Percentiles rank a stretch among this genome's conserved stretches.
Evolutionary conservation across 2,329 filamentous ascomycete species (phyloP).

Genomic region (Calonectria pteridis): DNA sequence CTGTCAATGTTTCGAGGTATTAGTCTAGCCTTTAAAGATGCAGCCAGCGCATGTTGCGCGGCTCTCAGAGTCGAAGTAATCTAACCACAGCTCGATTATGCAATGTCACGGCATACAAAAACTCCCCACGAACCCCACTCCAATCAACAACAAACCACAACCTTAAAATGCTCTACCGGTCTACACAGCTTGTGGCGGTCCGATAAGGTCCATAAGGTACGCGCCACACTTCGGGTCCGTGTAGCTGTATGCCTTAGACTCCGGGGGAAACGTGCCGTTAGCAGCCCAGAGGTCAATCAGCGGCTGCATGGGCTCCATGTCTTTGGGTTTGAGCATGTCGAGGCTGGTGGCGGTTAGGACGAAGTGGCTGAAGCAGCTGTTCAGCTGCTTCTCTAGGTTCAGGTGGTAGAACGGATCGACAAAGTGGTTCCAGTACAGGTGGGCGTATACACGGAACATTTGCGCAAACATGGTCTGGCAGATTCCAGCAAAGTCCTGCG

Average conservation of each 20-base stretch:
- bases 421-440: slow-evolving; percentile 98
- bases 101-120: slow-evolving; percentile 1
- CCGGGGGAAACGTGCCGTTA: slow-evolving; percentile 84
- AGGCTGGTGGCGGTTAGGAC: slow-evolving; percentile 83
- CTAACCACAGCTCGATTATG: background rate
- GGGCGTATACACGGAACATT: slow-evolving; percentile 98
- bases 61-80: background rate
- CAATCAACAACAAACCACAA: background rate
- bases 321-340: slow-evolving; percentile 86
- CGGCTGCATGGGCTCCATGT: slow-evolving; percentile 95
- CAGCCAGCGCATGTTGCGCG: background rate
- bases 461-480: slow-evolving; percentile 96
- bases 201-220: background rate
- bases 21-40: background rate
- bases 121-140: background rate
- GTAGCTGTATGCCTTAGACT: slow-evolving; percentile 75
- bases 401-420: slow-evolving; percentile 85
- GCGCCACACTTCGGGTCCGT: slow-evolving; percentile 49
- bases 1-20: background rate
- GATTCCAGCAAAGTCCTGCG: slow-evolving; percentile 79
- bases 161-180: background rate
- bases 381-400: slow-evolving; percentile 82
- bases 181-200: background rate
- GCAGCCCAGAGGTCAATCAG: slow-evolving; percentile 92
- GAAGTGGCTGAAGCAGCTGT: slow-evolving; percentile 90